Conservation (phyloP, 441 rosid genomes). For the Gossypium aridum region DNA sequence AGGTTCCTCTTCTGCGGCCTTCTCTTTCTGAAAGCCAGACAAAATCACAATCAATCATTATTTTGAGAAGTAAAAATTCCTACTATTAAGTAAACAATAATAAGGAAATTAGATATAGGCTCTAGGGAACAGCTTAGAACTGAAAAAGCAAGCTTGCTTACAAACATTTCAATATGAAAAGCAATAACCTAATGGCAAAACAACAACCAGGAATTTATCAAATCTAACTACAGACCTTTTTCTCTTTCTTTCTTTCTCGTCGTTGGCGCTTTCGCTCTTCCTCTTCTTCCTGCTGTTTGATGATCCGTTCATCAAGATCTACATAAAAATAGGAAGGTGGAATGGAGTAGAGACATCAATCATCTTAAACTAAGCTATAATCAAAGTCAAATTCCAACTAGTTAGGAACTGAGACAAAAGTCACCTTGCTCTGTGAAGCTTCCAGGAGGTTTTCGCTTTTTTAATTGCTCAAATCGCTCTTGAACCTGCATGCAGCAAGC, state of each 20-base stretch:
- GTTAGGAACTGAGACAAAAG: slow-evolving; percentile 15
- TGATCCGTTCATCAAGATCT: slow-evolving; percentile 88
- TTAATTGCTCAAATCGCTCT: slow-evolving; percentile 74
- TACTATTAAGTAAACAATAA: background rate
- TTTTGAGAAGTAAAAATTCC: background rate
- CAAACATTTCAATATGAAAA: background rate
- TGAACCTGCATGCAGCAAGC: slow-evolving; percentile 54
- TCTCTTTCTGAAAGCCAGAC: slow-evolving; percentile 57
- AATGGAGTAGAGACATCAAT: background rate
- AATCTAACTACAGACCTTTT: slow-evolving; percentile 52
- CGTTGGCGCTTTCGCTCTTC: slow-evolving; percentile 73
- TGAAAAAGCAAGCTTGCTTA: background rate
- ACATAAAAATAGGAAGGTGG: background rate
- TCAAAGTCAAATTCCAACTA: background rate
- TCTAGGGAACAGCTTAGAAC: background rate
- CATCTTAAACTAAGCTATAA: background rate
- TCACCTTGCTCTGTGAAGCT: slow-evolving; percentile 93
- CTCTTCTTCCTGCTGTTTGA: slow-evolving; percentile 87
- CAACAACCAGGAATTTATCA: background rate
- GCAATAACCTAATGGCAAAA: background rate
- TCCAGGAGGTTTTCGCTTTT: slow-evolving; percentile 82
- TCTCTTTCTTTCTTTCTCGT: slow-evolving; percentile 88
- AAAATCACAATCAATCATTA: background rate
- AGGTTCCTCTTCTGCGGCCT: slow-evolving; percentile 67
- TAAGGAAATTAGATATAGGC: background rate